A percentile compares a stretch with the other conserved stretches of the same genome.
phyloP scores from a whole-genome alignment of 106 monocot genomes.

The Dioscorea zingiberensis region DNA sequence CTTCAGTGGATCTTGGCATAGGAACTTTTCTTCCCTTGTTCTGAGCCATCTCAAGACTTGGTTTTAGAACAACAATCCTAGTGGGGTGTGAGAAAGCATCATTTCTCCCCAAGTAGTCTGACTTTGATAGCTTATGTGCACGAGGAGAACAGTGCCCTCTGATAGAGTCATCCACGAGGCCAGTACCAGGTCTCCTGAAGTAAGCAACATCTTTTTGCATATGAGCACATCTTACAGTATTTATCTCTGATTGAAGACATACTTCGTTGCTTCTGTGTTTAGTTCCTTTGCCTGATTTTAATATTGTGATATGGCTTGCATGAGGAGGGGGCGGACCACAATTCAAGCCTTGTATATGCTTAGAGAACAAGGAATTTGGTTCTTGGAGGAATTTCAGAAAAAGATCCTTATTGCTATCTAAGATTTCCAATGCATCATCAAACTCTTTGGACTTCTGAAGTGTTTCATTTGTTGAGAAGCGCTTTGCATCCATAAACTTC shows the following conservation, averaged over 20 bases:
- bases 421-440: slow-evolving; percentile 48
- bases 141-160: slow-evolving; percentile 25
- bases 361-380: slow-evolving; percentile 55
- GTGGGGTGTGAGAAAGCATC: slow-evolving; percentile 15
- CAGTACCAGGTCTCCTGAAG: slow-evolving; percentile 18
- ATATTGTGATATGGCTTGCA: slow-evolving; percentile 38
- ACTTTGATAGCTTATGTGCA: slow-evolving; percentile 21
- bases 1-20: slow-evolving; percentile 12
- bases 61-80: slow-evolving; percentile 73
- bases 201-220: background rate
- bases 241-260: slow-evolving; percentile 12
- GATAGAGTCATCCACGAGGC: slow-evolving; percentile 5
- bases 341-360: slow-evolving; percentile 42
- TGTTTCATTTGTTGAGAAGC: slow-evolving; percentile 39
- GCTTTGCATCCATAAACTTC: slow-evolving; percentile 49
- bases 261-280: slow-evolving; percentile 5
- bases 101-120: slow-evolving; percentile 15
- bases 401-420: slow-evolving; percentile 55
- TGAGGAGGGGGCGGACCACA: slow-evolving; percentile 25
- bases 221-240: slow-evolving; percentile 7
- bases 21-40: slow-evolving; percentile 20
- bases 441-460: slow-evolving; percentile 50
- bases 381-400: slow-evolving; percentile 67
- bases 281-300: slow-evolving; percentile 30
- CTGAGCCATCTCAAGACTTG: slow-evolving; percentile 36